phyloP scores from a whole-genome alignment of 805 yeast genomes.

The Suhomyces vadensis region DNA sequence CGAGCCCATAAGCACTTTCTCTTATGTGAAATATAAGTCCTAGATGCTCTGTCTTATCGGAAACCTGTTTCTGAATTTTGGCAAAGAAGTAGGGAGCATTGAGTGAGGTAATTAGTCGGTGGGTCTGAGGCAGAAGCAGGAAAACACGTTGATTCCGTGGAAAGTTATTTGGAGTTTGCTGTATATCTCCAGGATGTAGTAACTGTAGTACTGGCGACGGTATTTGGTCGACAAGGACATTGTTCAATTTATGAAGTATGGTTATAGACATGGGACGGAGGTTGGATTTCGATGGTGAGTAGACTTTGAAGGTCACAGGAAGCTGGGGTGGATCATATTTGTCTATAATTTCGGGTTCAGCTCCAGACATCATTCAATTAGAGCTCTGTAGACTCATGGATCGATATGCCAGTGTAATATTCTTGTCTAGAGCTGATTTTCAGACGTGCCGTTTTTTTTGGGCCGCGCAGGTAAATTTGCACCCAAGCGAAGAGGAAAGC shows the following conservation, averaged over 20 bases:
- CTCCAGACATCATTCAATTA: constrained; percentile 1
- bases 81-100: constrained; percentile 14
- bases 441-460: constrained; percentile 2
- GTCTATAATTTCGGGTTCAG: neutral
- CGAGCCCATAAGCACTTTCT: constrained; percentile 14
- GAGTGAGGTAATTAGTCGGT: constrained; percentile 10
- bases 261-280: constrained; percentile 15
- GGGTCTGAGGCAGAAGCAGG: constrained; percentile 8
- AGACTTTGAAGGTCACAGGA: constrained; percentile 21
- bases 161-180: neutral
- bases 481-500: neutral
- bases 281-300: constrained; percentile 1
- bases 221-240: constrained; percentile 5
- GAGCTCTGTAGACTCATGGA: neutral
- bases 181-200: neutral
- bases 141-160: constrained; percentile 9
- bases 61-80: constrained; percentile 13
- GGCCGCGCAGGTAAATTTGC: constrained; percentile 1
- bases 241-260: constrained; percentile 13
- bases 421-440: neutral
- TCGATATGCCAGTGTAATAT: neutral
- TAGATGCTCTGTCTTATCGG: constrained; percentile 14
- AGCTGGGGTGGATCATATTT: neutral
- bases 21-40: constrained; percentile 16
- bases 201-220: constrained; percentile 1